These are phyloP conservation scores for Lactifluus pinguis DNA, from an alignment of 768 basidiomycete species.

Conservation along the genomic window DNA sequence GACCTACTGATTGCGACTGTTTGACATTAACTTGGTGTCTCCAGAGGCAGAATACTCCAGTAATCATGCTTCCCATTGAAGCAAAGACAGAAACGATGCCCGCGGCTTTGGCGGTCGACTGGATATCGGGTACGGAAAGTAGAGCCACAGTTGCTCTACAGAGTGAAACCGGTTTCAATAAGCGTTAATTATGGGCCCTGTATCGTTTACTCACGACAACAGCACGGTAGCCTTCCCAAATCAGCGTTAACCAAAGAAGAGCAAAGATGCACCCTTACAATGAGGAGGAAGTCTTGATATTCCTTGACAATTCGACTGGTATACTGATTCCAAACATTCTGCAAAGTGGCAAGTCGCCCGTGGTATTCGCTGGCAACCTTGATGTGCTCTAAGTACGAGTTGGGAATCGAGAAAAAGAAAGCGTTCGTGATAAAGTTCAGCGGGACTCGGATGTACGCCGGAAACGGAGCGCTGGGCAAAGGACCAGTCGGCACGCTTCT, in stretches of 20 bases:
- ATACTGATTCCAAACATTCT: conserved; percentile 41
- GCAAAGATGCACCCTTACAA: conserved; percentile 30
- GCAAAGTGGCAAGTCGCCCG: conserved; percentile 40
- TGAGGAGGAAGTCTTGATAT: conserved; percentile 47
- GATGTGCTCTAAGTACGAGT: conserved; percentile 42
- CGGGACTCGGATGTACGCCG: conserved; percentile 22
- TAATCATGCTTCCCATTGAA: conserved; percentile 46
- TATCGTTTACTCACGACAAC: conserved; percentile 34
- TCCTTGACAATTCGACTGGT: conserved; percentile 43
- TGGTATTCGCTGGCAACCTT: conserved; percentile 40
- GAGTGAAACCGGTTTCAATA: neutral
- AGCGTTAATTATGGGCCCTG: neutral
- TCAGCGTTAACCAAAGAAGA: neutral
- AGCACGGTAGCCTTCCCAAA: conserved; percentile 40
- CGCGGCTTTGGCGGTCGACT: conserved; percentile 23
- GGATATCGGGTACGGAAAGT: conserved; percentile 36
- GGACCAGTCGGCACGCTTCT: conserved; percentile 23
- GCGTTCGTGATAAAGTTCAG: conserved; percentile 33
- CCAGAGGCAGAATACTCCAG: conserved; percentile 51
- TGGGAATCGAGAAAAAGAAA: conserved; percentile 45
- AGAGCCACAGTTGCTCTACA: conserved; percentile 43
- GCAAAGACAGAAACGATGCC: conserved; percentile 40
- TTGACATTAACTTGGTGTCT: conserved; percentile 41
- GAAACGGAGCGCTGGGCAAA: conserved; percentile 2
- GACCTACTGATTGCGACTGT: conserved; percentile 34